Conservation (phyloP, 495 filamentous ascomycete genomes). For the Hypomontagnella submonticulosa region DNA sequence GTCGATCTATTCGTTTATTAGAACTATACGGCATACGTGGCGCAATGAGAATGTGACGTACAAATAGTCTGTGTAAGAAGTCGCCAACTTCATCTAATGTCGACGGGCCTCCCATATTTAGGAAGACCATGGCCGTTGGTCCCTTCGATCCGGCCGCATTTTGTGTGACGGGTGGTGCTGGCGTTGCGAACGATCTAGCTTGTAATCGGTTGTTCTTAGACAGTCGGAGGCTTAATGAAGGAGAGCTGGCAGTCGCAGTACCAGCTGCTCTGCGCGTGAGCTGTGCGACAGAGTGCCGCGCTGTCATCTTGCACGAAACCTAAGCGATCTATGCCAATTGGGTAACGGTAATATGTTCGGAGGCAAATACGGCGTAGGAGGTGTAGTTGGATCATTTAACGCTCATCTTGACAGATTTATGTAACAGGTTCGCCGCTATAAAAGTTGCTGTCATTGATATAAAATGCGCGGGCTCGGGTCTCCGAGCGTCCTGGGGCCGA, state of each 20-base stretch:
- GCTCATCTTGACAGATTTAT: no score
- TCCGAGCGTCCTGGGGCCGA: slow-evolving; percentile 23
- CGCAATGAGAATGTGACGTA: slow-evolving; percentile 53
- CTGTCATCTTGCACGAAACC: slow-evolving; percentile 56
- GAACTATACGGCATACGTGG: slow-evolving; percentile 1
- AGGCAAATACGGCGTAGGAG: no score
- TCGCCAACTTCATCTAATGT: slow-evolving; percentile 86
- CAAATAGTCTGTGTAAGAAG: slow-evolving; percentile 95
- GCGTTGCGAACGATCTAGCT: slow-evolving; percentile 69
- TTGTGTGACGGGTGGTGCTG: slow-evolving; percentile 79
- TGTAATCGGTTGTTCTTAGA: slow-evolving; percentile 49
- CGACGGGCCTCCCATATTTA: slow-evolving; percentile 99
- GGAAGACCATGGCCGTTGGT: slow-evolving; percentile 95
- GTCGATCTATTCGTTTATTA: slow-evolving; percentile 72
- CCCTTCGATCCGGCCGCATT: slow-evolving; percentile 61
- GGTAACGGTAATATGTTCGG: background rate
- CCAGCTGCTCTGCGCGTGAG: slow-evolving; percentile 56
- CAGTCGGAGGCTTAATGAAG: slow-evolving; percentile 36
- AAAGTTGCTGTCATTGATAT: slow-evolving; percentile 17
- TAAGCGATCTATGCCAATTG: background rate
- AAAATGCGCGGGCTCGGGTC: slow-evolving; percentile 13
- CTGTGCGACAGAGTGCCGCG: slow-evolving; percentile 56
- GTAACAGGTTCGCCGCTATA: slow-evolving; percentile 7
- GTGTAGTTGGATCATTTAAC: no score
- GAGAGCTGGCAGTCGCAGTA: slow-evolving; percentile 43